These are phyloP conservation scores for Fusarium sp. DNA, from an alignment of 2,329 filamentous ascomycete genomes.

Conservation along the genomic window DNA sequence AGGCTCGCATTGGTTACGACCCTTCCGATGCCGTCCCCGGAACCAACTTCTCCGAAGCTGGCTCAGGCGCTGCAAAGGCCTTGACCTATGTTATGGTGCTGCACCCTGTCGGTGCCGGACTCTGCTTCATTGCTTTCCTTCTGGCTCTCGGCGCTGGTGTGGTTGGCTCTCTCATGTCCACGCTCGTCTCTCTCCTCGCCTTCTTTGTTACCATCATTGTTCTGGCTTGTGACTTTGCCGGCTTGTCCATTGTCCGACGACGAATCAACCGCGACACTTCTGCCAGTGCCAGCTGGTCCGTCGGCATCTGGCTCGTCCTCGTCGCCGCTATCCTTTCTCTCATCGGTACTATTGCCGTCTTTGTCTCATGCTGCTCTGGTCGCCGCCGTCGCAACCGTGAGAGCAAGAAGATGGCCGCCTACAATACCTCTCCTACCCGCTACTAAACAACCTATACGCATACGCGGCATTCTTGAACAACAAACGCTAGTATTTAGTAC, in stretches of 20 bases:
- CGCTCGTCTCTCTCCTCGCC: conserved; percentile 64
- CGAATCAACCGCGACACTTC: conserved; percentile 64
- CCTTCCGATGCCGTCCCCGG: conserved; percentile 61
- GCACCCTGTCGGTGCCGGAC: conserved; percentile 70
- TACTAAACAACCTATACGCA: conserved; percentile 19
- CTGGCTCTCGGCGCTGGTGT: conserved; percentile 66
- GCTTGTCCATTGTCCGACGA: conserved; percentile 66
- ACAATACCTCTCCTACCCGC: conserved; percentile 38
- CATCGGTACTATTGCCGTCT: conserved; percentile 68
- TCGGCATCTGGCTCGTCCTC: conserved; percentile 71
- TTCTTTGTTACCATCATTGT: conserved; percentile 66
- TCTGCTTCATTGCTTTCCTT: conserved; percentile 71
- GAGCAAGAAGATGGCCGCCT: conserved; percentile 49
- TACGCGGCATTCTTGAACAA: neutral
- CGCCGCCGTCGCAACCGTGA: conserved; percentile 54
- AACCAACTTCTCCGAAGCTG: conserved; percentile 58
- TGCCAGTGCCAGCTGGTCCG: conserved; percentile 63
- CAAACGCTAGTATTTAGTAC: neutral
- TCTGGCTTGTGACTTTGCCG: conserved; percentile 68
- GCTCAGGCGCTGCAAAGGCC: conserved; percentile 60
- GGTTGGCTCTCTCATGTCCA: conserved; percentile 65
- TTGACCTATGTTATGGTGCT: conserved; percentile 72
- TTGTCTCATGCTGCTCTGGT: conserved; percentile 72
- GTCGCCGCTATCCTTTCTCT: conserved; percentile 68
- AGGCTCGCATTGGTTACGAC: conserved; percentile 67